These are phyloP conservation scores for Actinidia chinensis DNA, from an alignment of 179 eudicot species.

Conservation along the genomic window DNA sequence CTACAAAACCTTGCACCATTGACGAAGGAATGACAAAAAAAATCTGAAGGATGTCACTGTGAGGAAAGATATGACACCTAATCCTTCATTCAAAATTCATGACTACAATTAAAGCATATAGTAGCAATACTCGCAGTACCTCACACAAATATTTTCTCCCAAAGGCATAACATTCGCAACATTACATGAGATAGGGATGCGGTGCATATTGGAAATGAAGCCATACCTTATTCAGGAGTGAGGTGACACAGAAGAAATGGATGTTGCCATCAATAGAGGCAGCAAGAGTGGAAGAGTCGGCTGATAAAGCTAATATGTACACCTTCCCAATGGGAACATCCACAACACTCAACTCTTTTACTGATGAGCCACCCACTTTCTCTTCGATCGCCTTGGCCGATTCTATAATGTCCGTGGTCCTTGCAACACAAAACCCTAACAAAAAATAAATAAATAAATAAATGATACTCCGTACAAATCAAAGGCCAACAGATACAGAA, in stretches of 20 bases:
- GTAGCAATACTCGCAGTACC: not conserved
- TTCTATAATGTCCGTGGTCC: conserved; percentile 57
- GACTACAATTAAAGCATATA: not conserved
- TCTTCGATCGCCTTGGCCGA: conserved; percentile 57
- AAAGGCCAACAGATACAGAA: not conserved
- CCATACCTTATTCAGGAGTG: conserved; percentile 67
- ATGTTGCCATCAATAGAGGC: conserved; percentile 52
- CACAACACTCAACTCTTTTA: conserved; percentile 59
- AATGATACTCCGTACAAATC: not conserved
- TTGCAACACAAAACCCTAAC: conserved; percentile 81
- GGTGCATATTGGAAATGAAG: not conserved
- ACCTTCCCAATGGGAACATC: conserved; percentile 74
- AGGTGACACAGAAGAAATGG: conserved; percentile 58
- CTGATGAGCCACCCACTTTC: conserved; percentile 36
- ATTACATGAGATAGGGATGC: not conserved
- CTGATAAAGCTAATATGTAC: conserved; percentile 62
- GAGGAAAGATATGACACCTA: not conserved
- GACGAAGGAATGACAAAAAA: not conserved
- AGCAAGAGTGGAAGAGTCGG: conserved; percentile 65
- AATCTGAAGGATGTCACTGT: not conserved
- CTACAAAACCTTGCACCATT: not conserved
- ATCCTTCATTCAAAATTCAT: not conserved
- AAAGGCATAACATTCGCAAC: not conserved
- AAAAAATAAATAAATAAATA: conserved; percentile 4
- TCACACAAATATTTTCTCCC: not conserved